Evolutionary conservation across 176 grass and related monocot species (phyloP), one percentile per base, ranked within the genome.

Genomic region (Luzula sylvatica): DNA sequence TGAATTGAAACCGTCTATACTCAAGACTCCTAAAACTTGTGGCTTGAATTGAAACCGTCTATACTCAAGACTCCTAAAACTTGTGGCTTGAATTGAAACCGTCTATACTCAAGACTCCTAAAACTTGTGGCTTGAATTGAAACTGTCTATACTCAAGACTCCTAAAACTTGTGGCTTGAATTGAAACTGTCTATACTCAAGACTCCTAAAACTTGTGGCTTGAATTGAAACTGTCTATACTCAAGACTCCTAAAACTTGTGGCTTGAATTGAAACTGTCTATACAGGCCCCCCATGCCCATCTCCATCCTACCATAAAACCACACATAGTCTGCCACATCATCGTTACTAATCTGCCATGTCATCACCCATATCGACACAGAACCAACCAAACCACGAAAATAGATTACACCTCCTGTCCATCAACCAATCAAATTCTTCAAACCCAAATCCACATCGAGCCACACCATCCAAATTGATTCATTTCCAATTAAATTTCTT

Each of bases 301-400:
- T 59, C 55, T 43, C 56, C 24, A 74, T 69, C 69, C 69, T 43
- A 28, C 42, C 42, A 61, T 16, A 54, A 42, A 52, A 44, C 27
- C 18, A 54, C 52, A 64, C 38, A 46, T 3, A 55, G 44, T 15
- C 14, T 39, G 72, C 54, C 71, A 79, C 55, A 22, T 79, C 38
- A 77, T 15, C 63, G 57, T 14, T 67, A 61, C 21, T 85, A 65
- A 90, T 90, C 81, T 74, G 68, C 85, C 78, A 79, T 20, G 50
- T 67, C 54, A 80, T 67, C 30, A 35, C 5, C 30, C 30, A 35
- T 9, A 35, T 35, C 92, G 71, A 1, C 13, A 9, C 5, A 17
- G 24, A 54, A 52, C 85, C 85, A 90, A 90, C 76, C 75, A 45
- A 18, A 68, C 68, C 52, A 67, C 54, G 15, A 40, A 52, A 72